A percentile compares a stretch with the other conserved stretches of the same genome.
Conservation (phyloP, 495 filamentous ascomycete genomes). For the Penicillium fimorum region DNA sequence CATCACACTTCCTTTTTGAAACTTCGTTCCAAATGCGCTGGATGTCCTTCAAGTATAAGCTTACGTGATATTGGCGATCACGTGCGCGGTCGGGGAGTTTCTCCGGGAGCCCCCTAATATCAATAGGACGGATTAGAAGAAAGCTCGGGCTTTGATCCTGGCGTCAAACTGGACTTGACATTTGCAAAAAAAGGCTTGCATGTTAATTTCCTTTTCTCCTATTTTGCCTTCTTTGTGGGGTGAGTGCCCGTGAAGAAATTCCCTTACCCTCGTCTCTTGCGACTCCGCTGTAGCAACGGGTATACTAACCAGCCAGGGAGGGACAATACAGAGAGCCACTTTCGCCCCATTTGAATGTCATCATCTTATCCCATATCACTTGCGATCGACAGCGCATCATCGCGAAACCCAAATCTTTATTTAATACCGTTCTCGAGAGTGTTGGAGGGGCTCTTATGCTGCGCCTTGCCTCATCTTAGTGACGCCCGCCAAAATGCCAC, state of each 20-base stretch:
- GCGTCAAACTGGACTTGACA: constrained; percentile 25
- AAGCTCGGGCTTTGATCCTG: constrained; percentile 34
- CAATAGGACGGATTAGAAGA: constrained; percentile 14
- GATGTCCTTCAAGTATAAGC: constrained; percentile 4
- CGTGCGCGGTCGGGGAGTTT: constrained; percentile 24
- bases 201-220: constrained; percentile 16
- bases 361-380: constrained; percentile 16
- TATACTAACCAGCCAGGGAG: constrained; percentile 32
- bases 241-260: constrained; percentile 9
- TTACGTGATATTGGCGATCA: constrained; percentile 16
- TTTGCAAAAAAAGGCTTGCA: constrained; percentile 19
- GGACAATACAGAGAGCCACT: constrained; percentile 23
- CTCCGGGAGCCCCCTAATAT: constrained; percentile 27
- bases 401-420: constrained; percentile 1
- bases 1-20: background rate
- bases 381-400: constrained; percentile 18
- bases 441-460: constrained; percentile 38
- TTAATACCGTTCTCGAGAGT: constrained; percentile 10
- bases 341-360: constrained; percentile 24
- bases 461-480: constrained; percentile 37
- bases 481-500: constrained; percentile 50
- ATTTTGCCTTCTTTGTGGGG: constrained; percentile 14
- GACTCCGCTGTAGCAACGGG: constrained; percentile 17
- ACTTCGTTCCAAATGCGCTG: background rate
- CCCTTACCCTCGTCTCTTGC: constrained; percentile 5